Percentiles rank a stretch among this genome's conserved stretches.
Conservation (phyloP, 345 rosid genomes). For the Eucalyptus marginata region DNA sequence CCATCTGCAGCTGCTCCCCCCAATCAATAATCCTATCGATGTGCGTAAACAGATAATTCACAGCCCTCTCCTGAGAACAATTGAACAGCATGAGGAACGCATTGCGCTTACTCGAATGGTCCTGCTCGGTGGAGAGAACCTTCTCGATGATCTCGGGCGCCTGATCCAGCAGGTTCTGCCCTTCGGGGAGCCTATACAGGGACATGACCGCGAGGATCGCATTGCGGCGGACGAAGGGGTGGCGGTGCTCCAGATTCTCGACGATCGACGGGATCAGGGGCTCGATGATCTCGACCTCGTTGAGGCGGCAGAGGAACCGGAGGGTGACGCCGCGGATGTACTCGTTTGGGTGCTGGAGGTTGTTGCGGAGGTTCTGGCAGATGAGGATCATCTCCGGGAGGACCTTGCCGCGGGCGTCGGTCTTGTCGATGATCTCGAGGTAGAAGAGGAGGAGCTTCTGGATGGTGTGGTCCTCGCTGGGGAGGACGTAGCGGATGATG, state of each 20-base stretch:
- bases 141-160: conserved; percentile 13
- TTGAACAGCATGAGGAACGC: conserved; percentile 13
- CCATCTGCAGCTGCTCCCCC: conserved; percentile 15
- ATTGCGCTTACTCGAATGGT: conserved; percentile 8
- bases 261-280: conserved; percentile 9
- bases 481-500: conserved; percentile 84
- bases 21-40: conserved; percentile 8
- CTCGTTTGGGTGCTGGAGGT: conserved; percentile 96
- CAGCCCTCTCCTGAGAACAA: conserved; percentile 7
- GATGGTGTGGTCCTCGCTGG: conserved; percentile 86
- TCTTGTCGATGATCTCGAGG: conserved; percentile 85
- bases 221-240: conserved; percentile 11
- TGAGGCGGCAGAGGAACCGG: conserved; percentile 7
- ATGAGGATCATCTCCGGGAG: conserved; percentile 94
- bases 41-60: conserved; percentile 8
- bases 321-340: conserved; percentile 66
- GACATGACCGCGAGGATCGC: conserved; percentile 14
- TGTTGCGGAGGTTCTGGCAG: conserved; percentile 87
- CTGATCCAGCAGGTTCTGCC: conserved; percentile 3
- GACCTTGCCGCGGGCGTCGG: conserved; percentile 64
- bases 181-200: conserved; percentile 4
- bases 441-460: conserved; percentile 82
- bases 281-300: conserved; percentile 12
- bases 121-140: conserved; percentile 7
- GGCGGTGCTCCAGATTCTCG: conserved; percentile 10